Conservation (phyloP, 1,284 basidiomycete genomes). For the Moesziomyces antarcticus region DNA sequence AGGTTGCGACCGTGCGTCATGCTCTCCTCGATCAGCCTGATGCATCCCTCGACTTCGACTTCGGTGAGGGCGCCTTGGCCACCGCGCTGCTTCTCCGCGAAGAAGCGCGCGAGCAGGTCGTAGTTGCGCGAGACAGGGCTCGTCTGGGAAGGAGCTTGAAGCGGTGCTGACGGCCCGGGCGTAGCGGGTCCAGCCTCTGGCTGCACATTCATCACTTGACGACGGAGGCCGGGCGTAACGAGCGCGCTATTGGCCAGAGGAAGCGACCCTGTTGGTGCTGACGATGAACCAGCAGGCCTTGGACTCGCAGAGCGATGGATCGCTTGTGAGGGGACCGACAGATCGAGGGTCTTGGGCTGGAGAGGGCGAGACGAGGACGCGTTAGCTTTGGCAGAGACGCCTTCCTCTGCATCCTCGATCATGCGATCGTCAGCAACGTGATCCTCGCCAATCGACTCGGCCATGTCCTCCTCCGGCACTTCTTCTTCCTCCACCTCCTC, state of each 20-base stretch:
- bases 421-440: conserved; percentile 27
- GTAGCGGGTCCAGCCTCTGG: conserved; percentile 5
- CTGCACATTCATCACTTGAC: conserved; percentile 14
- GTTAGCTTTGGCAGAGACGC: not conserved
- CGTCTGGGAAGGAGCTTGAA: conserved; percentile 21
- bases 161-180: conserved; percentile 16
- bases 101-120: conserved; percentile 56
- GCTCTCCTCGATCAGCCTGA: conserved; percentile 53
- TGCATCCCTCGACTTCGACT: conserved; percentile 56
- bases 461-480: not conserved
- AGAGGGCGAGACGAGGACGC: not conserved
- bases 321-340: not conserved
- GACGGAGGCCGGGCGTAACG: conserved; percentile 42
- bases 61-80: conserved; percentile 48
- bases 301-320: conserved; percentile 19
- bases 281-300: conserved; percentile 7
- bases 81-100: conserved; percentile 51
- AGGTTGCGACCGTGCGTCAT: conserved; percentile 43
- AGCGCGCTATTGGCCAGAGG: conserved; percentile 34
- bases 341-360: conserved; percentile 5
- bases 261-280: conserved; percentile 20
- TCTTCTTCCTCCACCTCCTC: conserved; percentile 6
- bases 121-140: conserved; percentile 57
- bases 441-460: conserved; percentile 3
- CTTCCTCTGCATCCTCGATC: conserved; percentile 38